Evolutionary conservation across 345 rosid genomes (phyloP).

Genomic region (Populus pruinosa): DNA sequence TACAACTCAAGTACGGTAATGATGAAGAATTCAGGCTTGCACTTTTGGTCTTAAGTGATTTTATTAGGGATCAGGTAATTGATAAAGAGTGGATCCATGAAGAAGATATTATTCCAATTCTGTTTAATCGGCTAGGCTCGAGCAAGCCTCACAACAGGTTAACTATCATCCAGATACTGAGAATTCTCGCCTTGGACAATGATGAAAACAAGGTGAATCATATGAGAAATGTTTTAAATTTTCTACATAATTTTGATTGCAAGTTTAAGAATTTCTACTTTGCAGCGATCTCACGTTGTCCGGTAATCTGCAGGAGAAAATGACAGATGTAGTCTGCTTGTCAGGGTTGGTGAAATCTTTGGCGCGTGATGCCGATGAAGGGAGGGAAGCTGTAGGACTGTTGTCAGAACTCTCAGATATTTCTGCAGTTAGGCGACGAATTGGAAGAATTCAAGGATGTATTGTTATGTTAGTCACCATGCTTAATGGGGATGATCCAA

Average conservation of each 20-base stretch:
- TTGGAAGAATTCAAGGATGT: conserved; percentile 66
- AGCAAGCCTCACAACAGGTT: conserved; percentile 40
- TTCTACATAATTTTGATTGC: background rate
- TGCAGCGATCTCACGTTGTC: conserved; percentile 23
- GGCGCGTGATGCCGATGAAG: conserved; percentile 50
- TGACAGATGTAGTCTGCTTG: conserved; percentile 47
- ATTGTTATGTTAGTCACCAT: conserved; percentile 60
- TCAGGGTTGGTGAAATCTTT: conserved; percentile 56
- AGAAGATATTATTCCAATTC: conserved; percentile 37
- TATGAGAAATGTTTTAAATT: background rate
- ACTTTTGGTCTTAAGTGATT: conserved; percentile 30
- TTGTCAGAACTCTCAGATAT: conserved; percentile 50
- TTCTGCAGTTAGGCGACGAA: conserved; percentile 47
- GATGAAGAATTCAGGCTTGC: conserved; percentile 46
- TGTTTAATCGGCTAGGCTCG: conserved; percentile 41
- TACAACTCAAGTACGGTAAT: conserved; percentile 53
- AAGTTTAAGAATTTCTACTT: background rate
- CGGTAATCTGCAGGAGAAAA: conserved; percentile 51
- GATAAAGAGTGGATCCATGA: conserved; percentile 46
- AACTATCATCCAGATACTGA: conserved; percentile 38
- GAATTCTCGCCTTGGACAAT: conserved; percentile 38
- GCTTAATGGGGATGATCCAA: conserved; percentile 47
- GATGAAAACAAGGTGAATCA: conserved; percentile 44
- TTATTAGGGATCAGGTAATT: conserved; percentile 27
- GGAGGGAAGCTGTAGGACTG: conserved; percentile 59